phyloP scores from a whole-genome alignment of 805 yeast genomes.

The Candida broadrunensis region DNA sequence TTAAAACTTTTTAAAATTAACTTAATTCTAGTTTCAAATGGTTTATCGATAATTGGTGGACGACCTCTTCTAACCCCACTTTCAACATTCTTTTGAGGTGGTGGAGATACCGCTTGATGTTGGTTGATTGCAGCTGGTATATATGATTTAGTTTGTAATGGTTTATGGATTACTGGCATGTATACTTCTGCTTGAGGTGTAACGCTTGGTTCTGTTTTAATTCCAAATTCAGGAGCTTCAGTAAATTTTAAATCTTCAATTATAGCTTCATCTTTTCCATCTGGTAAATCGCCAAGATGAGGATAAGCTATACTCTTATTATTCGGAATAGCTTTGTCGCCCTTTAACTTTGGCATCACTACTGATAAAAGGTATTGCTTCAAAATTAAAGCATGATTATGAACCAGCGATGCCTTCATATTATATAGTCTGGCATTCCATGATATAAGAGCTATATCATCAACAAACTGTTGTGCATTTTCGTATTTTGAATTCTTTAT shows the following conservation, averaged over 20 bases:
- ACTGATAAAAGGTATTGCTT: slow-evolving; percentile 48
- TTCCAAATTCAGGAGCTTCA: slow-evolving; percentile 7
- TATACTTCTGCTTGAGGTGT: slow-evolving; percentile 5
- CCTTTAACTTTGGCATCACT: slow-evolving; percentile 47
- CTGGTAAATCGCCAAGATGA: slow-evolving; percentile 68
- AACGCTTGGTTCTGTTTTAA: slow-evolving; percentile 4
- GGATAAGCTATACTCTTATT: slow-evolving; percentile 48
- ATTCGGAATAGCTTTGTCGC: slow-evolving; percentile 36
- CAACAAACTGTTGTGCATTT: slow-evolving; percentile 64
- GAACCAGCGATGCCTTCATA: slow-evolving; percentile 63
- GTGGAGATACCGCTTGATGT: neutral
- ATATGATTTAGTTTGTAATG: neutral
- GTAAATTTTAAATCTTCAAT: slow-evolving; percentile 6
- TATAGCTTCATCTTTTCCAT: slow-evolving; percentile 29
- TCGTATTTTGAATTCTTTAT: slow-evolving; percentile 54
- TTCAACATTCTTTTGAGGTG: slow-evolving; percentile 13
- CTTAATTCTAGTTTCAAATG: slow-evolving; percentile 89
- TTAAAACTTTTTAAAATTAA: slow-evolving; percentile 78
- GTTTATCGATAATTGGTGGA: slow-evolving; percentile 88
- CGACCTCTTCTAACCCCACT: slow-evolving; percentile 75
- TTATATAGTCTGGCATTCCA: slow-evolving; percentile 91
- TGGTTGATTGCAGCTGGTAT: neutral
- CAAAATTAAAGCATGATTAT: slow-evolving; percentile 62
- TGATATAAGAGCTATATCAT: slow-evolving; percentile 77
- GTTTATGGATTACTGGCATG: neutral